A percentile compares a stretch with the other conserved stretches of the same genome.
phyloP scores from a whole-genome alignment of 2,329 filamentous ascomycete genomes.

The Trichoderma sp. region DNA sequence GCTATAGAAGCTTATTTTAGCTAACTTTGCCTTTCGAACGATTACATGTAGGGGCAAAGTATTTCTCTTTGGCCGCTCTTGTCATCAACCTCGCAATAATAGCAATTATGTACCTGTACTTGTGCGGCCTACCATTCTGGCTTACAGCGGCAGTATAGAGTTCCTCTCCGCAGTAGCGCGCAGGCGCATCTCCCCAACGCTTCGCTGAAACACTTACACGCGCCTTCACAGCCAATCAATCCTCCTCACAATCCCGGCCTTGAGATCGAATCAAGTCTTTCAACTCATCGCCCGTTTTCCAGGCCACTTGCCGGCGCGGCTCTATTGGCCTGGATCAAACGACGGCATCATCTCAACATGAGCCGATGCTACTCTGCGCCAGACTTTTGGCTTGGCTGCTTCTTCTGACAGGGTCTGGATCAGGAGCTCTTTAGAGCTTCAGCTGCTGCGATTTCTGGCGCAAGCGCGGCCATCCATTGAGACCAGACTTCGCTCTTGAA shows the following conservation, averaged over 20 bases:
- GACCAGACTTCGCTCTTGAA: conserved; percentile 21
- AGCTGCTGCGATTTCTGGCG: conserved; percentile 3
- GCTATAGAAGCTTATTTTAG: neutral
- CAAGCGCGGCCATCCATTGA: conserved; percentile 18
- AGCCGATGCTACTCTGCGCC: conserved; percentile 3
- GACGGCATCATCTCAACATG: conserved; percentile 1
- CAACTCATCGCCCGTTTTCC: conserved; percentile 7
- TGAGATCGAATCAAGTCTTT: conserved; percentile 16
- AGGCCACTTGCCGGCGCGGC: conserved; percentile 16
- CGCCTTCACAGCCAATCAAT: conserved; percentile 26
- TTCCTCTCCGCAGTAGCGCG: conserved; percentile 2
- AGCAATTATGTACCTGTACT: neutral
- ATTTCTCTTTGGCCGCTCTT: neutral
- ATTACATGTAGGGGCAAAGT: too few species aligned
- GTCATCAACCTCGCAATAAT: neutral
- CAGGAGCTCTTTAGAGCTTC: conserved; percentile 19
- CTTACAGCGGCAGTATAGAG: accelerated
- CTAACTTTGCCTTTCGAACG: neutral
- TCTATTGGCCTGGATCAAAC: conserved; percentile 18
- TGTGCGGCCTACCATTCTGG: neutral
- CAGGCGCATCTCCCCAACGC: neutral
- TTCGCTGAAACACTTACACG: conserved; percentile 28
- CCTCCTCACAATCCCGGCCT: conserved; percentile 11
- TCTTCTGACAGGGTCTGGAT: neutral
- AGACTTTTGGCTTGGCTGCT: neutral